Conservation (phyloP, 176 grass and related monocot genomes). For the Musa itinerans region DNA sequence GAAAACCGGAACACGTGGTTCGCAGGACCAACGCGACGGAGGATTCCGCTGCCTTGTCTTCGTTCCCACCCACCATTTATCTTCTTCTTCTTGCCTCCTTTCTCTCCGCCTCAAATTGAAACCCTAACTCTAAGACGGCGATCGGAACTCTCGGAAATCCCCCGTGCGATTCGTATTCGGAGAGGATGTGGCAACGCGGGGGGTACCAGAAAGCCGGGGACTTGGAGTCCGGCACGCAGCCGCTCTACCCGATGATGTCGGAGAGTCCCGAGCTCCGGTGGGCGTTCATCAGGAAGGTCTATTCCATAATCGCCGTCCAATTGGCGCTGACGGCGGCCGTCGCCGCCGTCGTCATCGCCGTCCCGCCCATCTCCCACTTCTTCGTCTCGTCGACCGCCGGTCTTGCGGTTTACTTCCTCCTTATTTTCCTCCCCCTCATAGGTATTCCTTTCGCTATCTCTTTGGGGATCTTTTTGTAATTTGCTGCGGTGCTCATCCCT, state of each 20-base stretch:
- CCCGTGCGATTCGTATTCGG: background rate
- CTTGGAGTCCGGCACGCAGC: constrained; percentile 34
- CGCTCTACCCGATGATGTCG: constrained; percentile 59
- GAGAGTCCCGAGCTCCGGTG: constrained; percentile 65
- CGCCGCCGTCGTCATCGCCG: constrained; percentile 54
- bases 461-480: background rate
- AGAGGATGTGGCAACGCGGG: background rate
- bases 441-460: constrained; percentile 13
- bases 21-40: no score
- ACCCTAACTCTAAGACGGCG: background rate
- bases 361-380: constrained; percentile 66
- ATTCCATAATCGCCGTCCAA: constrained; percentile 60
- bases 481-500: background rate
- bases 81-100: background rate
- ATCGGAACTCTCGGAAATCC: background rate
- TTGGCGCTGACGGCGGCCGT: constrained; percentile 53
- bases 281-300: constrained; percentile 88
- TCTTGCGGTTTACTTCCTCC: constrained; percentile 47
- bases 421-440: constrained; percentile 62
- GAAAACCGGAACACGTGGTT: no score
- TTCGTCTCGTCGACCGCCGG: constrained; percentile 49
- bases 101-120: background rate
- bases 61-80: no score
- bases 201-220: constrained; percentile 22
- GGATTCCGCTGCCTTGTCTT: no score